These are phyloP conservation scores for Iberis pinnata DNA, from an alignment of 345 rosid genomes.

Conservation along the genomic window DNA sequence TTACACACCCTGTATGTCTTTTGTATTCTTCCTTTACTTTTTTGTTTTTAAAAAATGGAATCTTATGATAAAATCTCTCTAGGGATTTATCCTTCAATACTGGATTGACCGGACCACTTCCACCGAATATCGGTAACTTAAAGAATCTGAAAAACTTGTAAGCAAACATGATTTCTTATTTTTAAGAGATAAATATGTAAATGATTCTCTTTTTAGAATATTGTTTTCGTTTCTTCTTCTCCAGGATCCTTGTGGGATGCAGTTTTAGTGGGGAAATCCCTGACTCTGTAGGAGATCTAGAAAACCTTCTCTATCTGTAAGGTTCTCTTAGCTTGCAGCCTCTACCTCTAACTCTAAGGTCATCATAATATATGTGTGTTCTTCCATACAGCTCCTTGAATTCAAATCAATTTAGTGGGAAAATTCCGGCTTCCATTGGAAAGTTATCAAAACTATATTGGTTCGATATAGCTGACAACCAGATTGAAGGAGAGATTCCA, in stretches of 20 bases:
- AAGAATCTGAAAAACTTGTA: conserved; percentile 60
- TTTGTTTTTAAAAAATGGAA: neutral
- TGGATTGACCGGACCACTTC: conserved; percentile 58
- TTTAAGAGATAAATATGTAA: too few species aligned
- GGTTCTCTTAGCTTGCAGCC: neutral
- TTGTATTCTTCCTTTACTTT: neutral
- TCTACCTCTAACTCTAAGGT: neutral
- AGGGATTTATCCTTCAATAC: conserved; percentile 83
- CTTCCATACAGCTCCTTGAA: conserved; percentile 57
- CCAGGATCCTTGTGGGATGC: conserved; percentile 73
- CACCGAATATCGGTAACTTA: conserved; percentile 48
- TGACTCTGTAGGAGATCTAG: conserved; percentile 50
- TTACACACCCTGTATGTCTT: conserved; percentile 54
- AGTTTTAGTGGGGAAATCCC: conserved; percentile 67
- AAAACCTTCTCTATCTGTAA: conserved; percentile 50
- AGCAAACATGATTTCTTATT: conserved; percentile 27
- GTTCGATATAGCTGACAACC: conserved; percentile 84
- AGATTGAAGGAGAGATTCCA: conserved; percentile 61
- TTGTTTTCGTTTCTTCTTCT: conserved; percentile 10
- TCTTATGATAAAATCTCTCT: conserved; percentile 22
- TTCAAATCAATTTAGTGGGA: conserved; percentile 61
- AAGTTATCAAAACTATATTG: conserved; percentile 52
- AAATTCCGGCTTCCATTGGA: conserved; percentile 71
- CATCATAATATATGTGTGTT: neutral
- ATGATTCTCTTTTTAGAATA: too few species aligned